Conservation (phyloP, 306 rosid genomes). For the Quercus aquifolioides region DNA sequence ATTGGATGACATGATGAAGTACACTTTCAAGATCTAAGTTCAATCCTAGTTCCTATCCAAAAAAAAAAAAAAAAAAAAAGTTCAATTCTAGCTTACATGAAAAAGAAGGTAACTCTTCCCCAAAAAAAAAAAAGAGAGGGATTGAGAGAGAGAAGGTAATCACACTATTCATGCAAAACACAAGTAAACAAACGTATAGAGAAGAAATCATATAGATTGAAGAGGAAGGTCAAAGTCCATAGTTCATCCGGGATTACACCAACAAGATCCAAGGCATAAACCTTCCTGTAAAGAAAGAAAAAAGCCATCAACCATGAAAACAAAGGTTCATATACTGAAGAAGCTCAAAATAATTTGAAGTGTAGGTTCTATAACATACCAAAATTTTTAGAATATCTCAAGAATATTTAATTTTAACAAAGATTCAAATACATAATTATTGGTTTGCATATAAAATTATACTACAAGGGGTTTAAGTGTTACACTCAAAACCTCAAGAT, state of each 20-base stretch:
- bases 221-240: too few relatives aligned
- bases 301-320: not conserved
- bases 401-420: too few relatives aligned
- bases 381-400: too few relatives aligned
- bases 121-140: not conserved
- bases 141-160: not conserved
- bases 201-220: not conserved
- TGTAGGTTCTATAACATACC: not conserved
- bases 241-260: too few relatives aligned
- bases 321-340: not conserved
- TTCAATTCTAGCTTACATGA: too few relatives aligned
- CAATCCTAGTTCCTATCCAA: not conserved
- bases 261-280: too few relatives aligned
- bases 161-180: not conserved
- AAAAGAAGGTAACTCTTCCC: too few relatives aligned
- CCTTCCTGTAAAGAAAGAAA: not conserved
- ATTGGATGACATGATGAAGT: not conserved
- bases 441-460: too few relatives aligned
- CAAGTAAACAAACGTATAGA: not conserved
- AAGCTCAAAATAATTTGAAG: not conserved
- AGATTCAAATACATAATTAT: too few relatives aligned
- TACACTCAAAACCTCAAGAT: too few relatives aligned
- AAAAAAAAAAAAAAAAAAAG: too few relatives aligned
- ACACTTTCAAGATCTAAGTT: not conserved
- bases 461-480: too few relatives aligned